Conservation (phyloP, 805 yeast genomes). For the Saccharomycopsis synnaedendra region DNA sequence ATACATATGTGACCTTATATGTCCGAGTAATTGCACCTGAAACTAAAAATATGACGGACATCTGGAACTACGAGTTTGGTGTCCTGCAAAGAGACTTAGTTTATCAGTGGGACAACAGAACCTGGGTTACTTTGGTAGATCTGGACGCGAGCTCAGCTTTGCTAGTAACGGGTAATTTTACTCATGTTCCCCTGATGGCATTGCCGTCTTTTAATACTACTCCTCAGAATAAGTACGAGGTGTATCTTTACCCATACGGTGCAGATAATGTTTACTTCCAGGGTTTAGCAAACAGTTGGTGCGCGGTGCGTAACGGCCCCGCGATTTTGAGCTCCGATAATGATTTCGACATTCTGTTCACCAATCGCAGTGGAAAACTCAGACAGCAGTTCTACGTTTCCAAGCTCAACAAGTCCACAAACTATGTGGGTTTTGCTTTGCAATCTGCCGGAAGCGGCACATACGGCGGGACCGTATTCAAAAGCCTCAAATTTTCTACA, state of each 20-base stretch:
- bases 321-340: conserved; percentile 23
- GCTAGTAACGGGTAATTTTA: conserved; percentile 47
- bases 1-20: conserved; percentile 14
- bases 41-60: conserved; percentile 8
- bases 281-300: conserved; percentile 45
- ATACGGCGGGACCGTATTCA: conserved; percentile 56
- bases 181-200: conserved; percentile 17
- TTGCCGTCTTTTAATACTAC: conserved; percentile 12
- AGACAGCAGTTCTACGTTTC: conserved; percentile 53
- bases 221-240: conserved; percentile 22
- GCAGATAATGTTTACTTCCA: conserved; percentile 24
- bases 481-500: conserved; percentile 46
- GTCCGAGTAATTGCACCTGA: conserved; percentile 10
- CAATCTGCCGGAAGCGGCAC: conserved; percentile 31
- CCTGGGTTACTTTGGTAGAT: conserved; percentile 51
- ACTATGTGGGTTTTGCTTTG: conserved; percentile 54
- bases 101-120: conserved; percentile 56
- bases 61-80: conserved; percentile 59
- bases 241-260: conserved; percentile 38
- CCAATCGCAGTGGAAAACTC: conserved; percentile 34
- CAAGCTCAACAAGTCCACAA: conserved; percentile 49
- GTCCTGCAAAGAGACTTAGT: conserved; percentile 50
- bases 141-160: conserved; percentile 60
- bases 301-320: conserved; percentile 56
- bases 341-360: conserved; percentile 25